These are phyloP conservation scores for Septoria petroselini DNA, from an alignment of 2,329 filamentous ascomycete genomes.

Conservation along the genomic window DNA sequence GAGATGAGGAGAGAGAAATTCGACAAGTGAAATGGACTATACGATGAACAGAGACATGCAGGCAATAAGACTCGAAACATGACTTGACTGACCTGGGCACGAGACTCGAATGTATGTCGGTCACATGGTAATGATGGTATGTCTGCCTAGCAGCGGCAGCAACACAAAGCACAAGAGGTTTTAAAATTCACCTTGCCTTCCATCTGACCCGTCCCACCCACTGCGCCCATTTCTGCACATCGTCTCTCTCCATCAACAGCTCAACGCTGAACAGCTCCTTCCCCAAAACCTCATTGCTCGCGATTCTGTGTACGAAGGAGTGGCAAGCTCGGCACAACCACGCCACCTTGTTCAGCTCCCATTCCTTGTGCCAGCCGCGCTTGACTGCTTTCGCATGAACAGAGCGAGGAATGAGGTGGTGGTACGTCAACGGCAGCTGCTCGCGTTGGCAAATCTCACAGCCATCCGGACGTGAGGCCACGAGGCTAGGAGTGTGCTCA, in stretches of 20 bases:
- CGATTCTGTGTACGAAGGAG: conserved; percentile 73
- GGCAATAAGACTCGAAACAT: too few relatives aligned
- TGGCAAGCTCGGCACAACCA: conserved; percentile 86
- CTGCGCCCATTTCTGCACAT: conserved; percentile 65
- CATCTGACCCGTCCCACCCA: conserved; percentile 74
- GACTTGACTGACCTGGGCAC: not conserved
- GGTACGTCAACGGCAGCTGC: conserved; percentile 75
- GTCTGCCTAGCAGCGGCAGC: not conserved
- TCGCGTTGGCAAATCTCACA: conserved; percentile 76
- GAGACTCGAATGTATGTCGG: not conserved
- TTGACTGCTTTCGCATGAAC: conserved; percentile 74
- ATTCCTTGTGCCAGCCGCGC: conserved; percentile 73
- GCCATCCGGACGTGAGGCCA: conserved; percentile 50
- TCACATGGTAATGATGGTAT: conserved; percentile 3
- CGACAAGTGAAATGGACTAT: too few relatives aligned
- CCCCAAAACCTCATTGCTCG: conserved; percentile 73
- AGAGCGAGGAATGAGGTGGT: conserved; percentile 77
- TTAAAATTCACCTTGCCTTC: conserved; percentile 55
- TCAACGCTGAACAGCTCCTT: conserved; percentile 71
- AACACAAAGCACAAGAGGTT: too few relatives aligned
- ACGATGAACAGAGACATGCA: too few relatives aligned
- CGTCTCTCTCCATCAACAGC: conserved; percentile 64
- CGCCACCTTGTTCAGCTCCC: conserved; percentile 73
- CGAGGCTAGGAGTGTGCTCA: conserved; percentile 49
- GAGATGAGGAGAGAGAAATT: not conserved